Percentiles rank a stretch among this genome's conserved stretches.
These are phyloP conservation scores for Lactifluus subvellereus DNA, from an alignment of 768 basidiomycete genomes.

Conservation along the genomic window DNA sequence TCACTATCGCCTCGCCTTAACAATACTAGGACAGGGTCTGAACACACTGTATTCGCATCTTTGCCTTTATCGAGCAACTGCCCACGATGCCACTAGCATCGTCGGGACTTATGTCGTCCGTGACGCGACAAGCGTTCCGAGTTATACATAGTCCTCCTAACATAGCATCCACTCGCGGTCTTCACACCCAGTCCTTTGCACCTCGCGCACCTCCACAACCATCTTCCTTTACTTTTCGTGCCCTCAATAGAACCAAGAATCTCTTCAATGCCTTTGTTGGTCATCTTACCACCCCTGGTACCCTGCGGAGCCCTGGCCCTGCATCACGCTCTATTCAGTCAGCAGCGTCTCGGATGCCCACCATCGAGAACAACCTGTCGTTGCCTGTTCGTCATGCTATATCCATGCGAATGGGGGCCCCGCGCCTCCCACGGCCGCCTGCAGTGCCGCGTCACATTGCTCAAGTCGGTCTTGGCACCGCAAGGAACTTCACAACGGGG, in stretches of 20 bases:
- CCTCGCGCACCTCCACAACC: conserved; percentile 33
- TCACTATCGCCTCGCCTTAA: too few relatives aligned
- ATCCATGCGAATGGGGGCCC: conserved; percentile 39
- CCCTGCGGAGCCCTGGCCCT: conserved; percentile 31
- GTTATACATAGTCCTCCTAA: conserved; percentile 27
- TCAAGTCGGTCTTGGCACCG: conserved; percentile 71
- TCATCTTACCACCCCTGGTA: conserved; percentile 53
- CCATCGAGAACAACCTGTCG: conserved; percentile 53
- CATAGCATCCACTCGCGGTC: conserved; percentile 31
- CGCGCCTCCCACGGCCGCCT: conserved; percentile 55
- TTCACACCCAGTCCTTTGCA: conserved; percentile 43
- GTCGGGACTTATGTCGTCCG: conserved; percentile 28
- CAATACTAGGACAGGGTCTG: neutral
- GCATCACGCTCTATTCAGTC: conserved; percentile 30
- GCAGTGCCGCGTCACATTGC: conserved; percentile 44
- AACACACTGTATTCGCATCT: neutral
- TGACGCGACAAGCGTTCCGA: conserved; percentile 24
- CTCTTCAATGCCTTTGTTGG: conserved; percentile 50
- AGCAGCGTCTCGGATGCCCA: conserved; percentile 27
- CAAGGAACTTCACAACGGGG: conserved; percentile 66
- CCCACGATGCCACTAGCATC: conserved; percentile 32
- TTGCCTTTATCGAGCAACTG: neutral
- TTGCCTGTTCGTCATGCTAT: conserved; percentile 50
- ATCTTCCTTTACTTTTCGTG: conserved; percentile 33
- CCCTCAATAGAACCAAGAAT: conserved; percentile 50